A percentile compares a stretch with the other conserved stretches of the same genome.
Conservation (phyloP, 805 yeast species). For the Geotrichum ghanense region DNA sequence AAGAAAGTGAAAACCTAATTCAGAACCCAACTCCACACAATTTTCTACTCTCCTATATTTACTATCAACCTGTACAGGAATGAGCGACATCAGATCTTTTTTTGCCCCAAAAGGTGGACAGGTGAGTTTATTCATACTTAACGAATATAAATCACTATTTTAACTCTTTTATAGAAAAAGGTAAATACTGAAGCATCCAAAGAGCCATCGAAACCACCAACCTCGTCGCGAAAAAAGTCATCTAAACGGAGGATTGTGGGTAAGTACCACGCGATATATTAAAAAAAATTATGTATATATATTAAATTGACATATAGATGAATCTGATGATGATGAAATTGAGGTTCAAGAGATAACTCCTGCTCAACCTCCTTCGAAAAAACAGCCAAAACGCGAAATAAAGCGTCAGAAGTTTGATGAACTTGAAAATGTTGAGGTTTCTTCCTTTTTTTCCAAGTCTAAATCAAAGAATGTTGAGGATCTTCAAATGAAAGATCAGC, state of each 20-base stretch:
- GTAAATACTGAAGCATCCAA: not conserved
- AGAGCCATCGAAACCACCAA: not conserved
- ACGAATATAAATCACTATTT: too few species aligned
- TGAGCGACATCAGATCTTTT: constrained; percentile 3
- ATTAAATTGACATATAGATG: too few species aligned
- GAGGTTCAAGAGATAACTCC: not conserved
- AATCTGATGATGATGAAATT: constrained; percentile 2
- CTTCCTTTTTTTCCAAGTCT: not conserved
- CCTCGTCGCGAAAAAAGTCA: not conserved
- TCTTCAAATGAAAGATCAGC: too few species aligned
- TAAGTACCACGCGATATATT: too few species aligned
- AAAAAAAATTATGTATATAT: too few species aligned
- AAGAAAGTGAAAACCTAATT: too few species aligned
- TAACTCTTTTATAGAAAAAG: not conserved
- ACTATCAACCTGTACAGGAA: too few species aligned
- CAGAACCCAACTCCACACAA: too few species aligned
- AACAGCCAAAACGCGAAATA: not conserved
- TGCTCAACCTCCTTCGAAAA: not conserved
- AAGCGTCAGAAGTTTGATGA: constrained; percentile 6
- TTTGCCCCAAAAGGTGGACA: not conserved
- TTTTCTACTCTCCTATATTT: too few species aligned
- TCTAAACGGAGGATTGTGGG: not conserved
- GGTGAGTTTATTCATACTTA: not conserved
- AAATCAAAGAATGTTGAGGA: too few species aligned
- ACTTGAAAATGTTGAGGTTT: not conserved